Evolutionary conservation across 306 rosid species (phyloP).

Genomic region (Alnus rubra): DNA sequence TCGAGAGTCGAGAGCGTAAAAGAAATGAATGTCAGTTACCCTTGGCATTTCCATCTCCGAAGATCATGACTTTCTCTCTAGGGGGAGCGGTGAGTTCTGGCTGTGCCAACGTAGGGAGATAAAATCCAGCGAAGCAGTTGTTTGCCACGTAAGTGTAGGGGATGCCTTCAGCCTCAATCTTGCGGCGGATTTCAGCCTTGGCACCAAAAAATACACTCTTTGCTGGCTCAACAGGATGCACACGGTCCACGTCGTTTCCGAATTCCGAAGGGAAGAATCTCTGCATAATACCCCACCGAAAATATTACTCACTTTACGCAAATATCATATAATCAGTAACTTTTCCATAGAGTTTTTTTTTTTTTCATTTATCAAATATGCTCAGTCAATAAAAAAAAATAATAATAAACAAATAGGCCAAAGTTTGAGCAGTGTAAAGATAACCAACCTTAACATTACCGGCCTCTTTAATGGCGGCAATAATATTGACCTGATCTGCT

Average conservation of each 20-base stretch:
- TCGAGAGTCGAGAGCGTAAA: background rate
- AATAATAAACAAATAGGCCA: background rate
- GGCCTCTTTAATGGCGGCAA: slow-evolving; percentile 71
- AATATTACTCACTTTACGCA: too few relatives aligned
- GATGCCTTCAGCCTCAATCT: slow-evolving; percentile 41
- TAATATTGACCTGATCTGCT: slow-evolving; percentile 62
- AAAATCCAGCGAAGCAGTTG: slow-evolving; percentile 44
- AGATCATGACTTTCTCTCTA: slow-evolving; percentile 42
- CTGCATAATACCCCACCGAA: slow-evolving; percentile 12
- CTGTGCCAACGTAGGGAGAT: slow-evolving; percentile 41
- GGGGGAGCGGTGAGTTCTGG: slow-evolving; percentile 49
- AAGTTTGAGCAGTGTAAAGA: background rate
- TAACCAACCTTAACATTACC: slow-evolving; percentile 60
- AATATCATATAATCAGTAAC: too few relatives aligned
- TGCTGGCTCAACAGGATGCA: slow-evolving; percentile 57
- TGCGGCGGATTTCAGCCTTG: slow-evolving; percentile 47
- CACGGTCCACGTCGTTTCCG: slow-evolving; percentile 52
- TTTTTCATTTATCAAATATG: too few relatives aligned
- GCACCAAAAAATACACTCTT: slow-evolving; percentile 31
- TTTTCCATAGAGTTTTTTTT: too few relatives aligned
- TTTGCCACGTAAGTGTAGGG: slow-evolving; percentile 45
- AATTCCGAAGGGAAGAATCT: slow-evolving; percentile 60
- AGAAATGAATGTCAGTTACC: slow-evolving; percentile 15
- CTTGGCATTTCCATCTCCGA: slow-evolving; percentile 47
- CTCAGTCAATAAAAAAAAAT: background rate